Evolutionary conservation across 2,329 filamentous ascomycete species (phyloP).

Genomic region (Talaromyces sp.): DNA sequence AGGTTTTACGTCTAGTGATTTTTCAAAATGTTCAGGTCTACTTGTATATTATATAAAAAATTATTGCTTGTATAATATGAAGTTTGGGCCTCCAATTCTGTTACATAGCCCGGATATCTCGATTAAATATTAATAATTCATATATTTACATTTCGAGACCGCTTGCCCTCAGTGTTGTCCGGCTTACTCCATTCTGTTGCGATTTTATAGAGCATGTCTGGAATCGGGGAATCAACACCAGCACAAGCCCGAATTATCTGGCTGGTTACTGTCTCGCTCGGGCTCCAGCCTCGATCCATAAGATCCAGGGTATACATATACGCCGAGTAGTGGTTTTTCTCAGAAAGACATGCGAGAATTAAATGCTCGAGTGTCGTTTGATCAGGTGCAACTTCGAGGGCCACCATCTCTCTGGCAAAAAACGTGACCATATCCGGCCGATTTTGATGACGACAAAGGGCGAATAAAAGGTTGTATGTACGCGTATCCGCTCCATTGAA

Average conservation of each 20-base stretch:
- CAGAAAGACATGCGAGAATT: conserved; percentile 50
- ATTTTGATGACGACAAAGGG: conserved; percentile 39
- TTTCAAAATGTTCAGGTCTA: no score
- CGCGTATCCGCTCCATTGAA: conserved; percentile 34
- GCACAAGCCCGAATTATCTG: conserved; percentile 18
- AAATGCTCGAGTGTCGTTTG: conserved; percentile 57
- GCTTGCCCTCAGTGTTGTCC: not conserved
- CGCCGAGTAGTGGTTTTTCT: conserved; percentile 28
- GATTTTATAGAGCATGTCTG: not conserved
- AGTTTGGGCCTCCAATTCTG: not conserved
- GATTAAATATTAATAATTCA: no score
- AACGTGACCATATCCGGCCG: conserved; percentile 55
- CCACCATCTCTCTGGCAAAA: conserved; percentile 56
- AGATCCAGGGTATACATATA: conserved; percentile 35
- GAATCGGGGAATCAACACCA: not conserved
- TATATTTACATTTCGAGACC: not conserved
- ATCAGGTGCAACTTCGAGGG: conserved; percentile 49
- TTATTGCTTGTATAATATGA: not conserved
- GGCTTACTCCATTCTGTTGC: not conserved
- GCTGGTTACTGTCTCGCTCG: conserved; percentile 18
- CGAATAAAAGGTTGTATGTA: conserved; percentile 58
- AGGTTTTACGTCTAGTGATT: no score
- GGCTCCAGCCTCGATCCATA: conserved; percentile 20
- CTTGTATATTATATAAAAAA: not conserved
- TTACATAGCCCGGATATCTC: not conserved